Evolutionary conservation across 2,329 filamentous ascomycete species (phyloP).

Genomic region (Scedosporium boydii): DNA sequence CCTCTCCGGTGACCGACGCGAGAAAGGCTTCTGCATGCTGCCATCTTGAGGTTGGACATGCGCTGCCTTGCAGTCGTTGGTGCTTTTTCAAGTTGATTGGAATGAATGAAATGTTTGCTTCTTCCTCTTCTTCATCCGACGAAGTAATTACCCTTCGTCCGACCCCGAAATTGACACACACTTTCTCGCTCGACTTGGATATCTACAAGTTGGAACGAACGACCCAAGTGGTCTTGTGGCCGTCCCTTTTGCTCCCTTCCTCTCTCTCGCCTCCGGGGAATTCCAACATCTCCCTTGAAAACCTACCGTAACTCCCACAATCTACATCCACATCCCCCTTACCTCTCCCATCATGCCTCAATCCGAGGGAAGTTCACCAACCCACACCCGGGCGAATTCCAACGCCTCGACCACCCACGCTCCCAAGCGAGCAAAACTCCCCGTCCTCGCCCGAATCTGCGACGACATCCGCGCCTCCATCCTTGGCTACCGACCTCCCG

Average conservation of each 20-base stretch:
- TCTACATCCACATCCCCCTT: background rate
- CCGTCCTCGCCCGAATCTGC: conserved; percentile 5
- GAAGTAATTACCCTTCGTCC: too few relatives aligned
- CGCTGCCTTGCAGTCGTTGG: too few relatives aligned
- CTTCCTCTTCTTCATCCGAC: too few relatives aligned
- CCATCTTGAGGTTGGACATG: too few relatives aligned
- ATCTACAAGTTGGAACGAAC: too few relatives aligned
- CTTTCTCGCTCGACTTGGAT: too few relatives aligned
- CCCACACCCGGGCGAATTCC: background rate
- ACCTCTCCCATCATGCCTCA: background rate
- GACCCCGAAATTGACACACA: too few relatives aligned
- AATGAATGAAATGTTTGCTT: too few relatives aligned
- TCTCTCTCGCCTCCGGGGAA: background rate
- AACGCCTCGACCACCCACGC: background rate
- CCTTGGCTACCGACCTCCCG: background rate
- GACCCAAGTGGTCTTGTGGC: too few relatives aligned
- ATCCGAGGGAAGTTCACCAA: background rate
- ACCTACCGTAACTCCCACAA: background rate
- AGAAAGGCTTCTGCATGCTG: too few relatives aligned
- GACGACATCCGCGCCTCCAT: conserved; percentile 5
- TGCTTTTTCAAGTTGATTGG: too few relatives aligned
- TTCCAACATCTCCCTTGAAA: background rate
- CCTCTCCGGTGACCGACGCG: too few relatives aligned
- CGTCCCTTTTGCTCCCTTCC: background rate
- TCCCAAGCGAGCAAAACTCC: background rate